Percentiles rank a stretch among this genome's conserved stretches.
These are phyloP conservation scores for Botrytis medusae DNA, from an alignment of 2,329 filamentous ascomycete species.

Conservation along the genomic window DNA sequence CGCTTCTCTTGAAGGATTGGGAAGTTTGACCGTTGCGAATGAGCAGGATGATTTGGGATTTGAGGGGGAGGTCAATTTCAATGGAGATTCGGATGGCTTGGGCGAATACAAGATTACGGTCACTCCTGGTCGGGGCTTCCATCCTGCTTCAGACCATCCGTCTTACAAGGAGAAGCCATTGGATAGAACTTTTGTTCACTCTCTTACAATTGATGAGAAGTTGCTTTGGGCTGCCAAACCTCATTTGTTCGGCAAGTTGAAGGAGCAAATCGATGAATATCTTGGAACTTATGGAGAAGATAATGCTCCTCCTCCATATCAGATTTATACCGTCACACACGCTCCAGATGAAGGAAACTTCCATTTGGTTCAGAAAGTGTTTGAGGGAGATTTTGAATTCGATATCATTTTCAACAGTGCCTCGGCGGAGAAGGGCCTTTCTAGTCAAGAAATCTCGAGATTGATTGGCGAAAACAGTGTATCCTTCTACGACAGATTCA, in stretches of 20 bases:
- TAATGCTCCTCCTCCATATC: slow-evolving; percentile 76
- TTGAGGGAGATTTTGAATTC: slow-evolving; percentile 87
- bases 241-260: slow-evolving; percentile 62
- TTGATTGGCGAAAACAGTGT: slow-evolving; percentile 66
- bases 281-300: slow-evolving; percentile 60
- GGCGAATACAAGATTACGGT: slow-evolving; percentile 79
- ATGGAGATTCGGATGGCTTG: slow-evolving; percentile 68
- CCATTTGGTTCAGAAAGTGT: slow-evolving; percentile 88
- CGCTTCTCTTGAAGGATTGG: slow-evolving; percentile 73
- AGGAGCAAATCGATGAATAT: slow-evolving; percentile 60
- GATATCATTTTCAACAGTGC: slow-evolving; percentile 86
- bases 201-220: slow-evolving; percentile 63
- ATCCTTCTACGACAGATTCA: slow-evolving; percentile 73
- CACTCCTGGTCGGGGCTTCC: slow-evolving; percentile 65
- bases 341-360: slow-evolving; percentile 70
- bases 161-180: slow-evolving; percentile 68
- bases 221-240: slow-evolving; percentile 83
- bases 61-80: slow-evolving; percentile 63
- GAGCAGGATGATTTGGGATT: slow-evolving; percentile 55
- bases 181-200: slow-evolving; percentile 74
- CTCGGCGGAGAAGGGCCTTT: slow-evolving; percentile 58
- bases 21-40: slow-evolving; percentile 61
- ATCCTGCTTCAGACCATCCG: slow-evolving; percentile 64
- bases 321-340: slow-evolving; percentile 78
- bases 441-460: slow-evolving; percentile 63